A percentile compares a stretch with the other conserved stretches of the same genome.
Conservation (phyloP, 1,139 yeast species). For the Nakaseomyces uthaithaninus region DNA sequence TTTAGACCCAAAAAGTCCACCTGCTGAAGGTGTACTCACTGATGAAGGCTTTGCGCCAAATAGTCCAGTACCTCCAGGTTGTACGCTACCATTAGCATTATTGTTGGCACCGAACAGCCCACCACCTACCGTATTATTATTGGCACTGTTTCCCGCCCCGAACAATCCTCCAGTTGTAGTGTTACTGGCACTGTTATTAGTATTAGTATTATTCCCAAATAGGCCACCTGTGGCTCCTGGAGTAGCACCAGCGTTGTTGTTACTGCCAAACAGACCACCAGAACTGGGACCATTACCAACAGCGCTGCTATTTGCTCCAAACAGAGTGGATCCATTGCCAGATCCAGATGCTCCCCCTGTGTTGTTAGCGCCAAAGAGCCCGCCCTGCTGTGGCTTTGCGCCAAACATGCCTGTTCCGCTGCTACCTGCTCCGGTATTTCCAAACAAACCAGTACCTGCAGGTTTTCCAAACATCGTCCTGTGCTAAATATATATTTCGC, state of each 20-base stretch:
- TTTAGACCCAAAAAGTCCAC: conserved; percentile 27
- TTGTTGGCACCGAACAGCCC: conserved; percentile 14
- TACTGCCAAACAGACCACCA: conserved; percentile 32
- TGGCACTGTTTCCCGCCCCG: conserved; percentile 16
- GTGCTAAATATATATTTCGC: background rate
- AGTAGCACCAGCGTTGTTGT: conserved; percentile 10
- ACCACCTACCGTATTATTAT: conserved; percentile 16
- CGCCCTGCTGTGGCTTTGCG: conserved; percentile 25
- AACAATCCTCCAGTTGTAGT: conserved; percentile 1
- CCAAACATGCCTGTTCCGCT: conserved; percentile 12
- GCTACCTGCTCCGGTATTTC: conserved; percentile 13
- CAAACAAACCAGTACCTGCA: conserved; percentile 12
- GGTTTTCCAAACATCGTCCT: conserved; percentile 3
- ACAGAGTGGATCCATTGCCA: too few species aligned
- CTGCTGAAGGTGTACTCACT: conserved; percentile 10
- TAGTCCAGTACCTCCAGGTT: conserved; percentile 21
- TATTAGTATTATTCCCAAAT: conserved; percentile 7
- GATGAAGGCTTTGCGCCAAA: conserved; percentile 31
- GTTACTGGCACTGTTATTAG: conserved; percentile 10
- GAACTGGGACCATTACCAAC: too few species aligned
- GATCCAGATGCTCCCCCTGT: too few species aligned
- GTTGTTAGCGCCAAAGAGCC: conserved; percentile 36
- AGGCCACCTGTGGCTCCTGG: conserved; percentile 10
- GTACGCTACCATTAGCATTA: background rate
- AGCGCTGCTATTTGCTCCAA: too few species aligned